Evolutionary conservation across 176 grass and related monocot genomes (phyloP), one percentile per base, ranked within the genome.

Genomic region (Triticum turgidum): DNA sequence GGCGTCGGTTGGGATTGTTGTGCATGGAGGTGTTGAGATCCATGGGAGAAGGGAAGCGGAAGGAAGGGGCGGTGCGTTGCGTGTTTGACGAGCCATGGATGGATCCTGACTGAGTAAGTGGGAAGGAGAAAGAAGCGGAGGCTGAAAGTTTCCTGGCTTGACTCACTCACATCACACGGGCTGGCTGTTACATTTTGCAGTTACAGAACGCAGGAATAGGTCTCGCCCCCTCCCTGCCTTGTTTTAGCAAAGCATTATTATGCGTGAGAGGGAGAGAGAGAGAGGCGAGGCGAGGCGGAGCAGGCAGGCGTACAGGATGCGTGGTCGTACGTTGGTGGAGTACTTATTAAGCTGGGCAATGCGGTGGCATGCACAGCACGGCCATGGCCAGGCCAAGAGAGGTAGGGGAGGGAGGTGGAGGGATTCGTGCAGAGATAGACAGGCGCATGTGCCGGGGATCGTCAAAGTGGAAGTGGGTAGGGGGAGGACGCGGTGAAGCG

Each of bases 201-300:
- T 68, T 78, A 35, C 27, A 32, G 68, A 22, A 18, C 2, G 76
- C 9, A 34, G 65, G 79, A 90, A 83, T 72, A 78, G 88, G 79
- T 77, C 52, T 77, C 61, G 4, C 56, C 79, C 64, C 76, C 42
- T 44, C 42, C 15, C 47, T 49, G 4, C 49, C 54, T 58, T 58
- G 67, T 87, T 87, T 87, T 70, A 32, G 85, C 61, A 91, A 84
- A 49, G 89, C 89, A 83, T 79, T 69, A 86, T 56, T 52, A 9
- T n/a, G 25, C 8, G 1, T 21, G 30, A 39, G 66, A 54, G 66
- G 32, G 1, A 78, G 41, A 9, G 49, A 34, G 33, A 34, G 33
- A 24, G 45, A 69, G 13, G 66, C 56, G 76, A 42, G 1, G 70
- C 8, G 38, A 34, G 66, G 52, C n/a, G 25, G 32, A 5, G 68